Evolutionary conservation across 768 basidiomycete species (phyloP), one percentile per base, ranked within the genome.

Genomic region (Panaeolus cyanescens): DNA sequence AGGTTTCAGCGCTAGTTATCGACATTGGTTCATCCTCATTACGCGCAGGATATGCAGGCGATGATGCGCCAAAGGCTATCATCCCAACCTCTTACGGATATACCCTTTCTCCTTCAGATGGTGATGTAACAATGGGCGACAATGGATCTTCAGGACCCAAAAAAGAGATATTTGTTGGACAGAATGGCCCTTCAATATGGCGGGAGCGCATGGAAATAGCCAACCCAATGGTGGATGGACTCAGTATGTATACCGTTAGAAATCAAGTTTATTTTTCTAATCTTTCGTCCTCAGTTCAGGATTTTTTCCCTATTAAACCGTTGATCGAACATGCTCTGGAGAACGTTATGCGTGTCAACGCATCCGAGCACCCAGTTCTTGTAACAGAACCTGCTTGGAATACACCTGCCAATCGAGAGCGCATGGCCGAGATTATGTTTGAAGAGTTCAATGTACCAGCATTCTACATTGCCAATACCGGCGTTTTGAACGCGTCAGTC

Each of bases 311-410:
- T 3, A 83, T 93, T 42, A 82, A 83, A 62, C 80, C 86, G 8
- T 80, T 95, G 65, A 82, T 95, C 68, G 81, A 84, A 28, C 88
- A 95, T 72, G 91, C 91, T 3, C 74, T 95, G 42, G 82, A 80
- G 56, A 87, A 94, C 59, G 84, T 90, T 37, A 89, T 98, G 82
- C 85, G 85, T 20, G 85, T 87, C 60, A 86, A 87, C 65, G 82
- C 93, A 3, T 77, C 88, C 4, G 94, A 98, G 66, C 96, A 97
- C 69, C 97, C 97, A 1, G 75, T 98, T 40, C 85, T 99, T 39
- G 85, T 95, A 7, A 98, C 97, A 0, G 97, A 99, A 72, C 91
- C 95, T 6, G 89, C 95, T 3, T 99, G 97, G 97, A 99, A 98
- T 72, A 93, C 94, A 0, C 80, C 88, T 20, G 88, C 88, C n/a